Conservation (phyloP, 2,329 filamentous ascomycete genomes). For the Pestalotiopsis sp. region DNA sequence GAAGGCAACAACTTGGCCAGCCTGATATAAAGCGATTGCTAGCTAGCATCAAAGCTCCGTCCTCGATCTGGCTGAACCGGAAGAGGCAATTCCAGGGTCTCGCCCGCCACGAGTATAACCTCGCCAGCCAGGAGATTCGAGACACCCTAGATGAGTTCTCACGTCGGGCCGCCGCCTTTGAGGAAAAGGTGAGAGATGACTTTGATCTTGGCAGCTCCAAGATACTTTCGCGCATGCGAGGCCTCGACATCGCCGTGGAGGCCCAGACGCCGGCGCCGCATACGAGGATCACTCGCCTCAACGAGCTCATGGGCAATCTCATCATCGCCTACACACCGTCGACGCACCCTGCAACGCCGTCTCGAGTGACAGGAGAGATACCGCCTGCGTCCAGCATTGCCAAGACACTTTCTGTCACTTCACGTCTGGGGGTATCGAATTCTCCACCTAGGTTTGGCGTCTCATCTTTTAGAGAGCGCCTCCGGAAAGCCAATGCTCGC, state of each 20-base stretch:
- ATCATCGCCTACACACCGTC: not conserved
- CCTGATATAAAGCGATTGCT: not conserved
- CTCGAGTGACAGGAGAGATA: not conserved
- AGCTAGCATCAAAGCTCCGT: not conserved
- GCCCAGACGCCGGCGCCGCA: not conserved
- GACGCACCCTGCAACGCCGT: not conserved
- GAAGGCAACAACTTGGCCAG: too few relatives aligned
- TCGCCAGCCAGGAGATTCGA: slow-evolving; percentile 24
- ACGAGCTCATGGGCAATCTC: not conserved
- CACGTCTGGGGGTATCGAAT: not conserved
- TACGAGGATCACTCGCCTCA: not conserved
- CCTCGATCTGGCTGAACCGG: not conserved
- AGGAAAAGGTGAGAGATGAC: not conserved
- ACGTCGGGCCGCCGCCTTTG: not conserved
- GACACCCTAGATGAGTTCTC: slow-evolving; percentile 23
- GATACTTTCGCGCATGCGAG: not conserved
- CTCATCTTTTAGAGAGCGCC: not conserved
- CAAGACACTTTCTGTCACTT: not conserved
- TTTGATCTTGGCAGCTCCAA: not conserved
- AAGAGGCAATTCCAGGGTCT: slow-evolving; percentile 19
- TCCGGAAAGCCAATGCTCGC: not conserved
- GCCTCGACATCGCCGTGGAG: not conserved
- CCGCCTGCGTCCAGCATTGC: not conserved
- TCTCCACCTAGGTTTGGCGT: not conserved
- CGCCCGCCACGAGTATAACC: slow-evolving; percentile 23